Conservation (phyloP, 257 asterid genomes). For the Plantago major region DNA sequence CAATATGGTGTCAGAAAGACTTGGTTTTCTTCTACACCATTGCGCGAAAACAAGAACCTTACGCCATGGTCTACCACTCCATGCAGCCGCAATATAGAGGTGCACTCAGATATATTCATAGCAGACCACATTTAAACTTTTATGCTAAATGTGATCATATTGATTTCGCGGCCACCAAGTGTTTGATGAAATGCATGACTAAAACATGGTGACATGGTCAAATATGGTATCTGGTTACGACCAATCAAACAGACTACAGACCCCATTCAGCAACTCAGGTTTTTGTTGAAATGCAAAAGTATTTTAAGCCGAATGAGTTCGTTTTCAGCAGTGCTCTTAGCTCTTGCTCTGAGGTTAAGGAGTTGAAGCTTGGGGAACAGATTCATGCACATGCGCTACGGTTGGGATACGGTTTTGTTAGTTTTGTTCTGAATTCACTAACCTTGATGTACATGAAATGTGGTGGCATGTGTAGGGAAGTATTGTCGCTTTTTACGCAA, state of each 20-base stretch:
- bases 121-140: slow-evolving; percentile 56
- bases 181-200: slow-evolving; percentile 55
- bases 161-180: slow-evolving; percentile 37
- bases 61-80: slow-evolving; percentile 41
- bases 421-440: slow-evolving; percentile 58
- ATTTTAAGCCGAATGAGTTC: slow-evolving; percentile 53
- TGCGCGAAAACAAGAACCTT: slow-evolving; percentile 51
- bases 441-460: slow-evolving; percentile 69
- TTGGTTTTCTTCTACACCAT: slow-evolving; percentile 47
- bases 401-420: slow-evolving; percentile 35
- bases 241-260: slow-evolving; percentile 38
- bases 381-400: slow-evolving; percentile 56
- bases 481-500: slow-evolving; percentile 35
- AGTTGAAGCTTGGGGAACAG: slow-evolving; percentile 46
- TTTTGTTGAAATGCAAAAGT: slow-evolving; percentile 38
- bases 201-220: slow-evolving; percentile 68
- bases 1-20: slow-evolving; percentile 33
- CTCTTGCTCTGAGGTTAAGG: slow-evolving; percentile 56
- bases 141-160: slow-evolving; percentile 65
- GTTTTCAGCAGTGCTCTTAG: slow-evolving; percentile 56
- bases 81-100: slow-evolving; percentile 55
- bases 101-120: slow-evolving; percentile 26
- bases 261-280: slow-evolving; percentile 39
- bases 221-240: slow-evolving; percentile 66
- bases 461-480: slow-evolving; percentile 48